Conservation (phyloP, 2,329 filamentous ascomycete species). For the Nigrospora sphaerica region DNA sequence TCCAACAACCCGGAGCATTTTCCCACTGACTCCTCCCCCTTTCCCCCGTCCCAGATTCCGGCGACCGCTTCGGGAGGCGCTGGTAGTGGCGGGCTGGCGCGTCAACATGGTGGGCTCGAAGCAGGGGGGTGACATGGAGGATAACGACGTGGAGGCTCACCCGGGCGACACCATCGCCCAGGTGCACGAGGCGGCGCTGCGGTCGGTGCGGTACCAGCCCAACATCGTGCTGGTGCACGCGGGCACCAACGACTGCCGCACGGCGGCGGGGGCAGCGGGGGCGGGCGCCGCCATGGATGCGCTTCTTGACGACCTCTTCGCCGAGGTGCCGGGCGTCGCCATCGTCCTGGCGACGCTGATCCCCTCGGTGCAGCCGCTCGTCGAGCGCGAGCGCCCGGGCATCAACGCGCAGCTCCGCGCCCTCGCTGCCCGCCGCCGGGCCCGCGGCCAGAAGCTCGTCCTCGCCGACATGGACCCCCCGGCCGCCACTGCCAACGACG, state of each 20-base stretch:
- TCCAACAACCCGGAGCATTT: too few relatives aligned
- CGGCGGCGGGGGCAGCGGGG: background rate
- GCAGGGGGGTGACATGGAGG: background rate
- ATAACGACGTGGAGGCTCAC: conserved; percentile 2
- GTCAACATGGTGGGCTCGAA: conserved; percentile 4
- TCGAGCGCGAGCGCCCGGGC: background rate
- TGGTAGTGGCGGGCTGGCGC: background rate
- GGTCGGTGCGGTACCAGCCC: background rate
- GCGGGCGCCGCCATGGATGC: background rate
- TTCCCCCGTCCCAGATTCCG: background rate
- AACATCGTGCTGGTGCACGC: conserved; percentile 3
- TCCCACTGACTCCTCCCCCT: too few relatives aligned
- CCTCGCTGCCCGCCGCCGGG: conserved; percentile 3
- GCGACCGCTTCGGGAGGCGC: background rate
- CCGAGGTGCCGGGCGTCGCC: conserved; percentile 2
- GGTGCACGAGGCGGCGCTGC: background rate
- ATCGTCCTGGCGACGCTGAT: conserved; percentile 1
- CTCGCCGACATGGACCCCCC: background rate
- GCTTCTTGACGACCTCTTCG: conserved; percentile 1
- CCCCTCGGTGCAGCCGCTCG: conserved; percentile 4
- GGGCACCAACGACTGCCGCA: conserved; percentile 2
- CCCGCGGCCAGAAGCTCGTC: background rate
- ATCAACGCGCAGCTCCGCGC: background rate
- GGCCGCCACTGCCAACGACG: background rate
- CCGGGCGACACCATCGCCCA: conserved; percentile 1